A percentile compares a stretch with the other conserved stretches of the same genome.
These are phyloP conservation scores for Calonectria pseudoturangicola DNA, from an alignment of 2,329 filamentous ascomycete genomes.

Conservation along the genomic window DNA sequence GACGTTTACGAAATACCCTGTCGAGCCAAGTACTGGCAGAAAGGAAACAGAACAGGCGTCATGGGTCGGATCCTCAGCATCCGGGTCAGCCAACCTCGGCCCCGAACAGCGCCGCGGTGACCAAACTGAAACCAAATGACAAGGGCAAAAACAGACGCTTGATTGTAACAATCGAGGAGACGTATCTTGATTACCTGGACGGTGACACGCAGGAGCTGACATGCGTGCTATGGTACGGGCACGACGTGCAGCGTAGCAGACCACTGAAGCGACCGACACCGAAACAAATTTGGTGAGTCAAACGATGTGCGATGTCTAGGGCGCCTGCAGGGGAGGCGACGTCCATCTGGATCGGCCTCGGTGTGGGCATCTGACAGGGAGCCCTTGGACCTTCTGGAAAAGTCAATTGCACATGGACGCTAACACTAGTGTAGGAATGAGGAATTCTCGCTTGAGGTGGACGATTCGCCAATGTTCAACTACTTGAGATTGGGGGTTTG, in stretches of 20 bases:
- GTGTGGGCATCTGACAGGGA: constrained; percentile 32
- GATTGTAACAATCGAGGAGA: constrained; percentile 32
- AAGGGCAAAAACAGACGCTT: constrained; percentile 30
- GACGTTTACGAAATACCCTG: constrained; percentile 37
- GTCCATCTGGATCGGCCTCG: constrained; percentile 33
- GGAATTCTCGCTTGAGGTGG: constrained; percentile 52
- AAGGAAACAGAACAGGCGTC: constrained; percentile 46
- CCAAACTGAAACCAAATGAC: constrained; percentile 2
- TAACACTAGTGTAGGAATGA: constrained; percentile 51
- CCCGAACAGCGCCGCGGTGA: constrained; percentile 20
- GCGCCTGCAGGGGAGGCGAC: constrained; percentile 32
- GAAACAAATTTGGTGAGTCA: constrained; percentile 53
- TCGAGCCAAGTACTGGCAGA: constrained; percentile 43
- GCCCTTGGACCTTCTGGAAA: constrained; percentile 37
- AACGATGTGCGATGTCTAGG: constrained; percentile 32
- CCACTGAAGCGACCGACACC: constrained; percentile 44
- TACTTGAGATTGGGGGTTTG: constrained; percentile 53
- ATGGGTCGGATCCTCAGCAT: constrained; percentile 45
- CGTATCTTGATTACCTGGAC: constrained; percentile 46
- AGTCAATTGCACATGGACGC: constrained; percentile 38
- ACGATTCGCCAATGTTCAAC: constrained; percentile 54
- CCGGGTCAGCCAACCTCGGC: constrained; percentile 44
- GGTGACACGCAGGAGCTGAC: constrained; percentile 47
- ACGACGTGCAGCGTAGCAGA: constrained; percentile 51
- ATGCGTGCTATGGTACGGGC: constrained; percentile 54